Evolutionary conservation across 257 asterid genomes (phyloP), one percentile per base, ranked within the genome.

Genomic region (Nemophila menziesii): DNA sequence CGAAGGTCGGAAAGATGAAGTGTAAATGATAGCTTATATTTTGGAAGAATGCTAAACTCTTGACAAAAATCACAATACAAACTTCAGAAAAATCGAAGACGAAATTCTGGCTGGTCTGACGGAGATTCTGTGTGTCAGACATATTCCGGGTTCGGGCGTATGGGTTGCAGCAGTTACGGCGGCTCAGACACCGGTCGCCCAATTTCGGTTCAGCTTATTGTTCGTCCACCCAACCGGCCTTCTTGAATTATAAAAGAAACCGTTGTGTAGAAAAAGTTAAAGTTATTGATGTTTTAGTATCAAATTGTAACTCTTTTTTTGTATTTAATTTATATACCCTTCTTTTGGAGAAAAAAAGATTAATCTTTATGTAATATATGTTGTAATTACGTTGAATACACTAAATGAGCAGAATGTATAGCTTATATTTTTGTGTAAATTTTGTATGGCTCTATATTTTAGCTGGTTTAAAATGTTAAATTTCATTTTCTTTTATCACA

Each of bases 131-230:
- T 95, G 0, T 89, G 97, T 61, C 75, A 92, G 74, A 62, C 93
- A 0, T 89, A 95, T 50, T 60, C 92, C 48, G 94, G 98, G 26
- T 84, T 94, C 21, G 95, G 98, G 46, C 90, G 95, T 1, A 80
- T 70, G 85, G 82, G 69, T 14, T 89, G 98, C 67, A 70, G 57
- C 48, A 78, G 80, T 61, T 89, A 95, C 44, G 95, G 95, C 2
- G 98, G 98, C 5, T 46, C 76, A 15, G 98, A 95, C 13, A 80
- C 94, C 5, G 95, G 98, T 24, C 86, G 98, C 15, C 92, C 92
- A 0, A 36, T 83, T 51, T 92, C 97, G 48, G 89, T 70, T 55
- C 95, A 78, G 73, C 67, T 87, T 19, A 43, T 82, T 19, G 74
- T 69, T 60, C 86, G 82, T 37, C 73, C 77, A 6, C 52, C 66